A percentile compares a stretch with the other conserved stretches of the same genome.
Evolutionary conservation across 2,329 filamentous ascomycete genomes (phyloP).

Genomic region (Cytospora leucostoma): DNA sequence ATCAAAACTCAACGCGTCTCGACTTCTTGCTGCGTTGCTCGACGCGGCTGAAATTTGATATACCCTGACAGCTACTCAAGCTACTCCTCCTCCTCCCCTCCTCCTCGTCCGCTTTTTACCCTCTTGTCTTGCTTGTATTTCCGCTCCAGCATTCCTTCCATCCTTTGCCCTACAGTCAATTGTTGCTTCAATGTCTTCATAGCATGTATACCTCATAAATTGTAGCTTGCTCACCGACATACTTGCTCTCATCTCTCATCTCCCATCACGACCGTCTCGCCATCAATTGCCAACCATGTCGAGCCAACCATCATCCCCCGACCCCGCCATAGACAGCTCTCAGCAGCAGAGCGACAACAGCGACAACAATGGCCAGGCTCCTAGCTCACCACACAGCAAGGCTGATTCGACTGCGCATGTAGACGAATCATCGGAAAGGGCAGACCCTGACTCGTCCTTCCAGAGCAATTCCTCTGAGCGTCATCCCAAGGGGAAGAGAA

Average conservation of each 20-base stretch:
- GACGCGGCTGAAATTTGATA: conserved; percentile 26
- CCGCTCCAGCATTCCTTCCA: conserved; percentile 19
- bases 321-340: conserved; percentile 17
- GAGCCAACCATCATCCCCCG: conserved; percentile 25
- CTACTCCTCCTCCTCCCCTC: conserved; percentile 15
- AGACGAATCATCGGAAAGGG: conserved; percentile 15
- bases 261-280: not conserved
- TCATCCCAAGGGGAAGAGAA: conserved; percentile 63
- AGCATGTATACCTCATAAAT: conserved; percentile 16
- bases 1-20: conserved; percentile 24
- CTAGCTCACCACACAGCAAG: conserved; percentile 27
- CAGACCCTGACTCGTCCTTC: conserved; percentile 25
- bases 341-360: conserved; percentile 20
- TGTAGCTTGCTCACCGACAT: not conserved
- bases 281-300: conserved; percentile 19
- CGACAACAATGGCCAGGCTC: conserved; percentile 10
- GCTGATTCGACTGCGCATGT: conserved; percentile 17
- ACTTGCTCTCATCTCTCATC: not conserved
- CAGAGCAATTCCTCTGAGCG: conserved; percentile 36
- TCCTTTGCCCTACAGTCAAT: conserved; percentile 10
- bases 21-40: conserved; percentile 18
- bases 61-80: conserved; percentile 2
- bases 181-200: conserved; percentile 13
- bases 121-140: conserved; percentile 15
- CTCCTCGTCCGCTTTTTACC: conserved; percentile 6